Evolutionary conservation across 129 eudicot genomes (phyloP).

Genomic region (Arctium minus): DNA sequence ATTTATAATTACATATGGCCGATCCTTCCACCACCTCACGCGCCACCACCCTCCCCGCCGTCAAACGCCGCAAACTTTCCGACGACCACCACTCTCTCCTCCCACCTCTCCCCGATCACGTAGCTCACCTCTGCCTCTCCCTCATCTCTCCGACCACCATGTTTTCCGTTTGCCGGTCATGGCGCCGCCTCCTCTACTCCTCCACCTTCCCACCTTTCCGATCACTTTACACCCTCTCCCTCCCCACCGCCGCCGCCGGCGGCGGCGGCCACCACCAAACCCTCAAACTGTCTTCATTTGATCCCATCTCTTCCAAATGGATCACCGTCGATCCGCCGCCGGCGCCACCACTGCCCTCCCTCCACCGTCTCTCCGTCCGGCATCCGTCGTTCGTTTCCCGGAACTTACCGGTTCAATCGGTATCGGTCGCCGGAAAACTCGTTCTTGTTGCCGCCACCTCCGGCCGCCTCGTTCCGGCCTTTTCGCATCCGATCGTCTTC

Average conservation of each 20-base stretch:
- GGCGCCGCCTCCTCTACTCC: slow-evolving; percentile 72
- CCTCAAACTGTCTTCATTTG: slow-evolving; percentile 36
- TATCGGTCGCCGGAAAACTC: slow-evolving; percentile 36
- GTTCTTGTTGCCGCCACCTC: slow-evolving; percentile 59
- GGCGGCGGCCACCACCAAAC: background rate
- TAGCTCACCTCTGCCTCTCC: slow-evolving; percentile 61
- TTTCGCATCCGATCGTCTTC: slow-evolving; percentile 51
- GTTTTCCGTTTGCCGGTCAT: slow-evolving; percentile 52
- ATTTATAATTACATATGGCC: background rate
- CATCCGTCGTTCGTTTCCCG: slow-evolving; percentile 73
- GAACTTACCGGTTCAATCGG: slow-evolving; percentile 56
- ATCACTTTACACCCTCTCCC: slow-evolving; percentile 48
- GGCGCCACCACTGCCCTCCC: slow-evolving; percentile 13
- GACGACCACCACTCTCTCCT: slow-evolving; percentile 36
- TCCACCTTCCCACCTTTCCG: slow-evolving; percentile 48
- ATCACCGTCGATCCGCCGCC: slow-evolving; percentile 32
- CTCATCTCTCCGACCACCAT: slow-evolving; percentile 44
- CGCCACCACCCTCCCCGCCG: slow-evolving; percentile 15
- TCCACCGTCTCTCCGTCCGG: slow-evolving; percentile 17
- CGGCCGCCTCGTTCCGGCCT: slow-evolving; percentile 47
- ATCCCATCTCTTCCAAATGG: slow-evolving; percentile 66
- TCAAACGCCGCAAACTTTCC: slow-evolving; percentile 23
- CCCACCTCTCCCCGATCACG: slow-evolving; percentile 68
- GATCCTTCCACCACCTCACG: slow-evolving; percentile 23
- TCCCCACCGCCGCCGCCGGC: slow-evolving; percentile 22